These are phyloP conservation scores for Arthroderma sp. DNA, from an alignment of 2,329 filamentous ascomycete genomes.

Conservation along the genomic window DNA sequence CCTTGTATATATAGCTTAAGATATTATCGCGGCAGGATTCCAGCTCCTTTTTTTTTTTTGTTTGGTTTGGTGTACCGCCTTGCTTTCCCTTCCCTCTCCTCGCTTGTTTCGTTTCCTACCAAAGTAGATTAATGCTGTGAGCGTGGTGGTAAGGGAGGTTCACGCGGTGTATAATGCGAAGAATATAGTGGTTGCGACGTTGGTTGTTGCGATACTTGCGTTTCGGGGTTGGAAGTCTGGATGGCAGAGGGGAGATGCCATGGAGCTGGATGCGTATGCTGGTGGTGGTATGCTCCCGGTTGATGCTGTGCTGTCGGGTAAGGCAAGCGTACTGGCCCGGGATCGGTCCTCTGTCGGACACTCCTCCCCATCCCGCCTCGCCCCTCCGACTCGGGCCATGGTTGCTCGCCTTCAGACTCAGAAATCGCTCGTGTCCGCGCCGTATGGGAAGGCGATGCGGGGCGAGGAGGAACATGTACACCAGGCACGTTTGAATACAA, in stretches of 20 bases:
- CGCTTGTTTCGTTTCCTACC: no score
- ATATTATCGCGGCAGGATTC: neutral
- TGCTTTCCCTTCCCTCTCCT: no score
- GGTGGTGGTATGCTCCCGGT: neutral
- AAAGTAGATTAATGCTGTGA: neutral
- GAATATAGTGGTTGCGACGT: neutral
- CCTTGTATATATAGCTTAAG: neutral
- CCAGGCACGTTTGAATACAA: constrained; percentile 7
- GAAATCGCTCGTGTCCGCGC: neutral
- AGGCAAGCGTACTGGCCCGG: constrained; percentile 2
- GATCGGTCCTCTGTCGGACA: constrained; percentile 8
- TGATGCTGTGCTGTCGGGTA: neutral
- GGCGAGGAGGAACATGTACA: constrained; percentile 6
- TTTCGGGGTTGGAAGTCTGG: neutral
- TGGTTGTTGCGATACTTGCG: neutral
- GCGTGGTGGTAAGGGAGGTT: neutral
- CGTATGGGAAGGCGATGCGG: constrained; percentile 5
- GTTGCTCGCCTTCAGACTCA: constrained; percentile 3
- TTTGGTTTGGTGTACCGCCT: no score
- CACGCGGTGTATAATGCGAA: neutral
- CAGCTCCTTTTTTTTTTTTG: neutral
- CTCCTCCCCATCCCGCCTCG: constrained; percentile 1
- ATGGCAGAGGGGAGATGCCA: neutral
- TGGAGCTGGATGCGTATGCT: neutral
- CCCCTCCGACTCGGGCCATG: constrained; percentile 2